A percentile compares a stretch with the other conserved stretches of the same genome.
Evolutionary conservation across 495 filamentous ascomycete genomes (phyloP).

Genomic region (Annulohypoxylon bovei): DNA sequence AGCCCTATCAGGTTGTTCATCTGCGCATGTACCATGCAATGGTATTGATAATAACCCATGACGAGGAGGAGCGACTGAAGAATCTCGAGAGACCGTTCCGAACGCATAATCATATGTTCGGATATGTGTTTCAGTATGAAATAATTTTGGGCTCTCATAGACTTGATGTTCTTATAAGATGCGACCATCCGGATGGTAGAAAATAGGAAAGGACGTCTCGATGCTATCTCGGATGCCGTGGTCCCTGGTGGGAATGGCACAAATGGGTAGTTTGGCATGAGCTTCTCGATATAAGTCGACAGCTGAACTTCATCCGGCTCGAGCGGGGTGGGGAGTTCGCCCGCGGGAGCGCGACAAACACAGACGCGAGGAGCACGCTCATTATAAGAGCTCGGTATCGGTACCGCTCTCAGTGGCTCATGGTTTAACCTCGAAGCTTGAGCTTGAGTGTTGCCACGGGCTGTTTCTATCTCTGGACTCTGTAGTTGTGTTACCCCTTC

Average conservation of each 20-base stretch:
- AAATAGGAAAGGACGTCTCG: constrained; percentile 49
- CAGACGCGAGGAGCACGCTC: constrained; percentile 41
- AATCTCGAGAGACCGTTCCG: constrained; percentile 59
- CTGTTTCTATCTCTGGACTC: neutral
- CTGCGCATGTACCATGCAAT: constrained; percentile 53
- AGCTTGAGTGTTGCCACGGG: neutral
- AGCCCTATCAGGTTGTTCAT: constrained; percentile 57
- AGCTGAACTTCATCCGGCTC: constrained; percentile 50
- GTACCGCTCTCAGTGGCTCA: neutral
- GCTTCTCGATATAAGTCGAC: constrained; percentile 45
- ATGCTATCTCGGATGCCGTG: constrained; percentile 34
- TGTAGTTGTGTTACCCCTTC: neutral
- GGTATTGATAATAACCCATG: constrained; percentile 58
- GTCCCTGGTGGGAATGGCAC: constrained; percentile 47
- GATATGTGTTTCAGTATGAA: constrained; percentile 53
- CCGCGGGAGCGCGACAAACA: constrained; percentile 37
- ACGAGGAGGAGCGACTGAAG: constrained; percentile 60
- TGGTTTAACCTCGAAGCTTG: constrained; percentile 3
- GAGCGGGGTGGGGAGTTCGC: constrained; percentile 30
- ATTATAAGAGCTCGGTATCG: constrained; percentile 41
- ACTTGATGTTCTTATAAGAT: constrained; percentile 50
- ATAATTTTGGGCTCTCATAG: constrained; percentile 50
- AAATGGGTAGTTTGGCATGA: constrained; percentile 53
- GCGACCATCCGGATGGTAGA: constrained; percentile 51
- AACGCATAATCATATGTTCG: constrained; percentile 56